Base-by-base conservation (phyloP, 2,329 filamentous ascomycete genomes). In the Ilyonectria destructans region DNA sequence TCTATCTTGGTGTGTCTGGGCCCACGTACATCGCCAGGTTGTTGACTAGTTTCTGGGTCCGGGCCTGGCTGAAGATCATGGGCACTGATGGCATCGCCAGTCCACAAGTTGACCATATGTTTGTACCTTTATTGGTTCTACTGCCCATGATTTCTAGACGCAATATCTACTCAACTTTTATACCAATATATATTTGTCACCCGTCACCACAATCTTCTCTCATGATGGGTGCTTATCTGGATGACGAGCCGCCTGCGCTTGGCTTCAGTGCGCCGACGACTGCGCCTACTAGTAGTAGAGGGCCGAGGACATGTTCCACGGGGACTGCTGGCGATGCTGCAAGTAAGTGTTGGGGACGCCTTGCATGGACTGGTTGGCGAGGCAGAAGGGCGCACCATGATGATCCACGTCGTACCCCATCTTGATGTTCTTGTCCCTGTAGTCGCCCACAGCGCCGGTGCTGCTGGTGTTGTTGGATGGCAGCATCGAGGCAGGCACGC, bases 401-500 rank as follows among this genome's bases (percentile, higher is more conserved):
- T 70, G 71, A 37, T 79, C 79, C 57, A 80, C 73, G 52, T 83
- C 81, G 55, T 80, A 83, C 66, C 84, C 81, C 67, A 81, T 77
- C 77, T 83, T 83, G 60, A 81, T 76, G 17, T 81, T 78, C 71
- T 80, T 80, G n/a, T n/a, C n/a, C n/a, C n/a, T n/a, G n/a, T n/a
- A n/a, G 69, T 82, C 79, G 58, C 78, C 71, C 57, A 77, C 77
- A 74, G 69, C 70, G 62, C 70, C 72, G 52, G 76, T 73, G 68
- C 77, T 71, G 69, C 76, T 75, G 48, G 73, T 73, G 68, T 76
- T 74, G 70, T 69, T 73, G n/a, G 76, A 71, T 6, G 77, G 81
- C 54, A 86, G 77, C 76, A 87, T 82, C 48, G 81, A 79, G 21
- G 82, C 75, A 17, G 85, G 85, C 21, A 85, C 82, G 70, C 85